Percentiles rank a stretch among this genome's conserved stretches.
phyloP scores from a whole-genome alignment of 805 yeast species.

The Cyberlindnera euphorbiae region DNA sequence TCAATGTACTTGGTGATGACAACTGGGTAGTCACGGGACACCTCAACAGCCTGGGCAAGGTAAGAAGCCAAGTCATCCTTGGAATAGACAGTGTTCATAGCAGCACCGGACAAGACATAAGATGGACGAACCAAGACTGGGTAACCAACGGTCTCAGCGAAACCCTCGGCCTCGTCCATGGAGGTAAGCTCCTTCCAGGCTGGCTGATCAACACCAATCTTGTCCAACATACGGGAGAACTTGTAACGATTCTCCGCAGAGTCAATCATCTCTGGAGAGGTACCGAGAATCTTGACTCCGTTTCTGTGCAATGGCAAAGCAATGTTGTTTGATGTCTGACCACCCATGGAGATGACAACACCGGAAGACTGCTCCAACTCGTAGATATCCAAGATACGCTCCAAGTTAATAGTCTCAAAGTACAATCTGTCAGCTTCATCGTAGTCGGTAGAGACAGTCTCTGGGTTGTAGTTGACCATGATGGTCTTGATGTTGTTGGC shows the following conservation, averaged over 20 bases:
- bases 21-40: constrained; percentile 94
- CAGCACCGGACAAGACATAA: constrained; percentile 96
- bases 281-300: constrained; percentile 89
- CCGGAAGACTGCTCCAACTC: constrained; percentile 88
- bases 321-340: constrained; percentile 96
- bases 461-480: constrained; percentile 97
- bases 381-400: constrained; percentile 68
- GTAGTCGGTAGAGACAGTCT: constrained; percentile 96
- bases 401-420: constrained; percentile 73
- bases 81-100: constrained; percentile 88
- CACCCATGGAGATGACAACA: constrained; percentile 94
- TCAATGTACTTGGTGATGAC: constrained; percentile 94
- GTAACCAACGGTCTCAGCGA: constrained; percentile 83
- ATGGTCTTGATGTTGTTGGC: constrained; percentile 82
- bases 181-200: constrained; percentile 95
- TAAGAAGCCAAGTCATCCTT: constrained; percentile 78
- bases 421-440: constrained; percentile 97
- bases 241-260: constrained; percentile 98
- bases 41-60: constrained; percentile 83
- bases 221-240: constrained; percentile 89
- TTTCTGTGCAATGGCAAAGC: constrained; percentile 76
- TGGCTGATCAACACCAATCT: constrained; percentile 93
- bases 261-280: constrained; percentile 91
- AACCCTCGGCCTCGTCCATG: constrained; percentile 74
- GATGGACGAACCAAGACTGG: constrained; percentile 98